Percentiles rank a stretch among this genome's conserved stretches.
phyloP scores from a whole-genome alignment of 768 basidiomycete species.

The Leccinellum albellum region DNA sequence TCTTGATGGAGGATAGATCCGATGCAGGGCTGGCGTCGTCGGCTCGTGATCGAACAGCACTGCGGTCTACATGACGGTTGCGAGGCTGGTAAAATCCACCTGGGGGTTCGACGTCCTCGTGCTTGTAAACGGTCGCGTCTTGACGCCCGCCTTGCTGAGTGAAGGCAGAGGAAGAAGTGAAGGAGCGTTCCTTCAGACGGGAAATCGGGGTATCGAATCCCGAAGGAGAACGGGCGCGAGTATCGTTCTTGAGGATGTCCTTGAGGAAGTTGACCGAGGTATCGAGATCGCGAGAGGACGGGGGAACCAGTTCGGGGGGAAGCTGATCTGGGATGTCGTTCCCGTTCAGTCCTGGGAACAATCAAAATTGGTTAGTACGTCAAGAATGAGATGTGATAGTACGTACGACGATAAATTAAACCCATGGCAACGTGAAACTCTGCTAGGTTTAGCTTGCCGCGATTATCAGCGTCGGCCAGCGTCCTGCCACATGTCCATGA shows the following conservation, averaged over 20 bases:
- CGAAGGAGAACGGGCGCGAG: conserved; percentile 64
- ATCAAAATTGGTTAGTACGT: not conserved
- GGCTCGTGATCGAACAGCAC: conserved; percentile 67
- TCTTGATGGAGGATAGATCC: conserved; percentile 85
- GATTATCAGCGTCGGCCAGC: conserved; percentile 87
- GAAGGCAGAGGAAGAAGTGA: conserved; percentile 51
- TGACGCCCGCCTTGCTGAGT: conserved; percentile 53
- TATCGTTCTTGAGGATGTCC: conserved; percentile 82
- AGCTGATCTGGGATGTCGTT: conserved; percentile 84
- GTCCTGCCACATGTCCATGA: conserved; percentile 50
- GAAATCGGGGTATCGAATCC: conserved; percentile 53
- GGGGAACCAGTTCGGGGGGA: conserved; percentile 86
- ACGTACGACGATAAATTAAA: conserved; percentile 90
- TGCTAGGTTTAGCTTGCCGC: conserved; percentile 90
- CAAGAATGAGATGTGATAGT: not conserved
- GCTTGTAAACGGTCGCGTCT: conserved; percentile 92
- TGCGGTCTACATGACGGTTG: conserved; percentile 81
- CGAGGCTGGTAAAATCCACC: conserved; percentile 75
- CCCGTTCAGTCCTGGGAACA: conserved; percentile 74
- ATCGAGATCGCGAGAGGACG: conserved; percentile 86
- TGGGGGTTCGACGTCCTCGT: conserved; percentile 58
- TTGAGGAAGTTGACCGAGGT: conserved; percentile 87
- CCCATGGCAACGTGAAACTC: conserved; percentile 99
- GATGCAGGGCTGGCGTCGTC: conserved; percentile 60
- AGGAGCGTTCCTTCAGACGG: conserved; percentile 65